Conservation (phyloP, 352 stramenopile genomes). For the Pythium plurisporium region DNA sequence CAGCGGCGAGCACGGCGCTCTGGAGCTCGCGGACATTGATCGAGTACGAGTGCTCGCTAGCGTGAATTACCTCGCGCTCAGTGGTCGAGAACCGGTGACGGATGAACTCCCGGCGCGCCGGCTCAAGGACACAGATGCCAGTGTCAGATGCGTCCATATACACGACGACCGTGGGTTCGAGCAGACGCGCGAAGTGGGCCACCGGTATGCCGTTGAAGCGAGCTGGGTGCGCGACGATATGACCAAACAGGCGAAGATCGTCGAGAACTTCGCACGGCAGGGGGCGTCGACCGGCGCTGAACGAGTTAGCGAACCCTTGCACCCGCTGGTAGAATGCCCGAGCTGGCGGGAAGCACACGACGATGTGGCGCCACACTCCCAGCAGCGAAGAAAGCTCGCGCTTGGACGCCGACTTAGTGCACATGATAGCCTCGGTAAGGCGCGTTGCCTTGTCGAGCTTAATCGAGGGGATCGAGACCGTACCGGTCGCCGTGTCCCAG, state of each 20-base stretch:
- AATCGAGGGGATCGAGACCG: background rate
- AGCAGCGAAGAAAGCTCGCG: background rate
- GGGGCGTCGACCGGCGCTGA: background rate
- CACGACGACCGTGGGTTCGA: background rate
- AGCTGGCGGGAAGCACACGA: slow-evolving; percentile 1
- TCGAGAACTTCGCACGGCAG: background rate
- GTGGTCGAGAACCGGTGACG: background rate
- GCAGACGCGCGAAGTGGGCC: background rate
- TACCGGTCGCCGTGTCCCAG: background rate
- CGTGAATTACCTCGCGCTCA: background rate
- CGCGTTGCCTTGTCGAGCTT: slow-evolving; percentile 11
- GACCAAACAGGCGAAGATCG: background rate
- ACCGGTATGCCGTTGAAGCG: background rate
- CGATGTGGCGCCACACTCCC: background rate
- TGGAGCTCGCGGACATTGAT: background rate
- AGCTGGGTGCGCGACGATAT: background rate
- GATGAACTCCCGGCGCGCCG: background rate
- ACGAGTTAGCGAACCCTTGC: background rate
- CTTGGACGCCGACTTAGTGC: background rate
- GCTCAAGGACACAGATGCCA: background rate
- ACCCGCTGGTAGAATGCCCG: background rate
- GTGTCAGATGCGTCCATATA: background rate
- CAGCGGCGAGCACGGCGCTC: background rate
- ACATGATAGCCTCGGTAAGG: background rate
- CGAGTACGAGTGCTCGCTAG: background rate